Conservation (phyloP, 169 alveolate genomes). For the Plasmodium fragile region DNA sequence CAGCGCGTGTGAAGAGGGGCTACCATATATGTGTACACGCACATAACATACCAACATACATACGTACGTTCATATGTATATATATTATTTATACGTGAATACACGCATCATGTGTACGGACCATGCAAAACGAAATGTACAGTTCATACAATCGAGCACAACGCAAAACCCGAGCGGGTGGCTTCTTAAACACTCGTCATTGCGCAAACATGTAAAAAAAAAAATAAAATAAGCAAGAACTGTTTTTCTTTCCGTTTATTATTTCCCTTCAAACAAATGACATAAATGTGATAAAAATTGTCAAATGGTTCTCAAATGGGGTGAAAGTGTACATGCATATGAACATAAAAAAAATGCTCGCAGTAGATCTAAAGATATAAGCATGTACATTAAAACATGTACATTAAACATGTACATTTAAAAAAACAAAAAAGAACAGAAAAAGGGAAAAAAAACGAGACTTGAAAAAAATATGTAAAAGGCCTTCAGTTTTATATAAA, state of each 20-base stretch:
- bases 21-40: neutral
- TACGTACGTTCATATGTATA: neutral
- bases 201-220: conserved; percentile 16
- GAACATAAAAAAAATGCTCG: neutral
- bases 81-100: neutral
- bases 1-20: neutral
- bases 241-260: conserved; percentile 14
- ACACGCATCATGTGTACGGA: neutral
- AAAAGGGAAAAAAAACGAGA: neutral
- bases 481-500: neutral
- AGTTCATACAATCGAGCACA: neutral
- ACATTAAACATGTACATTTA: neutral
- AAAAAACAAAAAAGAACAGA: neutral
- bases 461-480: neutral
- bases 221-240: neutral
- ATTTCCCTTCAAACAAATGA: conserved; percentile 15
- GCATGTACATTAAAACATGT: neutral
- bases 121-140: neutral
- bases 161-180: neutral
- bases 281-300: conserved; percentile 1
- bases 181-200: conserved; percentile 15
- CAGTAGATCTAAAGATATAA: neutral
- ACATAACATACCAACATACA: neutral
- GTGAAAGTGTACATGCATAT: neutral
- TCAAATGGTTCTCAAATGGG: conserved; percentile 3